Percentiles rank a stretch among this genome's conserved stretches.
phyloP scores from a whole-genome alignment of 805 yeast species.

The Candida oleophila region DNA sequence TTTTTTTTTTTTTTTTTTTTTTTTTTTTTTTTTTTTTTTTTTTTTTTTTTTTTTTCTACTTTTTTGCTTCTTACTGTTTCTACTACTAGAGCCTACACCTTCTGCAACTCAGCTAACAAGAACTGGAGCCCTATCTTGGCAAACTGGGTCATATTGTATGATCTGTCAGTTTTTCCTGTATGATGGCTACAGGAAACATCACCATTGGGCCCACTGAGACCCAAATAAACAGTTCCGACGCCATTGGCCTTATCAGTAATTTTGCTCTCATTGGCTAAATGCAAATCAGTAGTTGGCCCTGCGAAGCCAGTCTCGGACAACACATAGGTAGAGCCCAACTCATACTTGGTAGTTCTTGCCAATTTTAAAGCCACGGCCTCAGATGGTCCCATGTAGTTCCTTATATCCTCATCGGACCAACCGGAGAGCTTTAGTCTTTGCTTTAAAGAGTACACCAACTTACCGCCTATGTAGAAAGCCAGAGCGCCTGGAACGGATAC shows the following conservation, averaged over 20 bases:
- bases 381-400: slow-evolving; percentile 76
- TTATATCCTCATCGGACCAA: slow-evolving; percentile 71
- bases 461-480: slow-evolving; percentile 78
- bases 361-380: slow-evolving; percentile 71
- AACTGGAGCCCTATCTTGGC: slow-evolving; percentile 66
- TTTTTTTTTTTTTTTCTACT: not conserved
- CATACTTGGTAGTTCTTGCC: slow-evolving; percentile 77
- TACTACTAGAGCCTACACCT: no score
- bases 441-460: slow-evolving; percentile 72
- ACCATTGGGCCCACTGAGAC: slow-evolving; percentile 64
- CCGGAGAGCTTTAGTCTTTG: slow-evolving; percentile 76
- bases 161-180: slow-evolving; percentile 53
- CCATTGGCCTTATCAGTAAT: slow-evolving; percentile 21
- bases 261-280: slow-evolving; percentile 21
- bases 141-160: slow-evolving; percentile 72
- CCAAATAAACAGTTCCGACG: slow-evolving; percentile 71
- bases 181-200: slow-evolving; percentile 45
- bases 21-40: no score
- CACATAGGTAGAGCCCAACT: slow-evolving; percentile 79
- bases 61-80: not conserved
- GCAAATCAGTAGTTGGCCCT: slow-evolving; percentile 60
- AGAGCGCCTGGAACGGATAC: slow-evolving; percentile 88
- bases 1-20: no score
- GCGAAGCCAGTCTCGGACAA: slow-evolving; percentile 88
- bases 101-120: slow-evolving; percentile 49